phyloP scores from a whole-genome alignment of 2,329 filamentous ascomycete genomes.

The Cylindrodendrum hubeiense region DNA sequence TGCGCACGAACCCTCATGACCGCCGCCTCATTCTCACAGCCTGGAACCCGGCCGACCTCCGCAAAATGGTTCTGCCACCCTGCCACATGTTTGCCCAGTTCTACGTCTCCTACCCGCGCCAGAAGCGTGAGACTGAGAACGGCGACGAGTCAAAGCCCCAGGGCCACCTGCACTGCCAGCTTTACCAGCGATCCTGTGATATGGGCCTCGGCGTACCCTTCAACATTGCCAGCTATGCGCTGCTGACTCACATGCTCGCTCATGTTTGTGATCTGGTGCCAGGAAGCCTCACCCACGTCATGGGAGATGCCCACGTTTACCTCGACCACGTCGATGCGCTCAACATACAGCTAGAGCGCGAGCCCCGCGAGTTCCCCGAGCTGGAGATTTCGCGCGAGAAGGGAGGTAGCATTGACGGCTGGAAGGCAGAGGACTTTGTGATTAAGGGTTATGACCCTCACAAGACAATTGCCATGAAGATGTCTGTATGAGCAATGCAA shows the following conservation, averaged over 20 bases:
- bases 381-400: constrained; percentile 78
- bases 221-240: constrained; percentile 95
- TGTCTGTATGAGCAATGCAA: constrained; percentile 75
- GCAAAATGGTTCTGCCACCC: constrained; percentile 90
- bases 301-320: constrained; percentile 99
- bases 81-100: constrained; percentile 99
- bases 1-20: constrained; percentile 87
- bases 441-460: constrained; percentile 92
- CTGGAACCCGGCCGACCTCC: constrained; percentile 91
- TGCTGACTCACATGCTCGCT: constrained; percentile 95
- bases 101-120: constrained; percentile 81
- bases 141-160: constrained; percentile 57
- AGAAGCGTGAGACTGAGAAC: constrained; percentile 26
- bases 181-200: constrained; percentile 96
- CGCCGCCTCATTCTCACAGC: constrained; percentile 90
- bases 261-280: constrained; percentile 87
- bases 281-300: constrained; percentile 90
- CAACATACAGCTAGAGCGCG: constrained; percentile 81
- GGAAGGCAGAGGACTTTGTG: constrained; percentile 89
- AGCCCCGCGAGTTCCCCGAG: constrained; percentile 84
- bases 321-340: constrained; percentile 92
- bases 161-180: constrained; percentile 84
- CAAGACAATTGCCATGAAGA: constrained; percentile 96
- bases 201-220: constrained; percentile 98
- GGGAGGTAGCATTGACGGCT: constrained; percentile 86